A percentile compares a stretch with the other conserved stretches of the same genome.
Conservation (phyloP, 208 protist species). For the Angomonas ambiguus region DNA sequence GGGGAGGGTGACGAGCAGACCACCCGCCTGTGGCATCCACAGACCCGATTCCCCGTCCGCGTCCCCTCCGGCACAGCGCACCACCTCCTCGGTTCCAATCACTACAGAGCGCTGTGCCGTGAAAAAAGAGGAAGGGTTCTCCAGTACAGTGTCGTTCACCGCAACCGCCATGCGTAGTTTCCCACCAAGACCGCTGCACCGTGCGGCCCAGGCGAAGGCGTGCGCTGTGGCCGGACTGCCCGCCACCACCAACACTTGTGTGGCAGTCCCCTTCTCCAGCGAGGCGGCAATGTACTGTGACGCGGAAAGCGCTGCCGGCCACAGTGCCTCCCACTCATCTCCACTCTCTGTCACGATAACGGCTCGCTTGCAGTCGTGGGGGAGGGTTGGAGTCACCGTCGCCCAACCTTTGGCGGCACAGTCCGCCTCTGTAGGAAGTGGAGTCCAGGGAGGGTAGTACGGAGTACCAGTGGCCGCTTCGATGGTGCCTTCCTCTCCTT, state of each 20-base stretch:
- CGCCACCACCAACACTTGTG: conserved; percentile 55
- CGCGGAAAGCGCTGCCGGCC: conserved; percentile 49
- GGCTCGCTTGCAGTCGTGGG: conserved; percentile 18
- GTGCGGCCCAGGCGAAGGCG: conserved; percentile 75
- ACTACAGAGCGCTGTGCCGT: conserved; percentile 35
- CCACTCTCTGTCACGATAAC: not conserved
- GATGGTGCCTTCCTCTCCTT: not conserved
- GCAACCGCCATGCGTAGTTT: conserved; percentile 36
- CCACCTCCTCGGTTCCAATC: conserved; percentile 47
- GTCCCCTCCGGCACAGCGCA: conserved; percentile 17
- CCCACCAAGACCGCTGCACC: conserved; percentile 41
- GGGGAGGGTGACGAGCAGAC: conserved; percentile 69
- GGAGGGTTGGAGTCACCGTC: conserved; percentile 27
- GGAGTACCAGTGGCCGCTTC: not conserved
- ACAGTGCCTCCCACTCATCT: conserved; percentile 19
- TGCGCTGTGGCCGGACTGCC: conserved; percentile 48
- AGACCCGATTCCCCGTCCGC: conserved; percentile 23
- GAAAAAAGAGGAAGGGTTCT: conserved; percentile 30
- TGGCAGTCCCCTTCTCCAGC: conserved; percentile 9
- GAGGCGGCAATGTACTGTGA: conserved; percentile 37
- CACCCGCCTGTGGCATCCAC: conserved; percentile 27
- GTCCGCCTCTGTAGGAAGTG: conserved; percentile 21
- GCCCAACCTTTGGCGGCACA: conserved; percentile 19
- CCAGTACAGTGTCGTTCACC: not conserved
- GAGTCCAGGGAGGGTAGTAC: conserved; percentile 29